phyloP scores from a whole-genome alignment of 768 basidiomycete genomes.

The Candolleomyces eurysporus region DNA sequence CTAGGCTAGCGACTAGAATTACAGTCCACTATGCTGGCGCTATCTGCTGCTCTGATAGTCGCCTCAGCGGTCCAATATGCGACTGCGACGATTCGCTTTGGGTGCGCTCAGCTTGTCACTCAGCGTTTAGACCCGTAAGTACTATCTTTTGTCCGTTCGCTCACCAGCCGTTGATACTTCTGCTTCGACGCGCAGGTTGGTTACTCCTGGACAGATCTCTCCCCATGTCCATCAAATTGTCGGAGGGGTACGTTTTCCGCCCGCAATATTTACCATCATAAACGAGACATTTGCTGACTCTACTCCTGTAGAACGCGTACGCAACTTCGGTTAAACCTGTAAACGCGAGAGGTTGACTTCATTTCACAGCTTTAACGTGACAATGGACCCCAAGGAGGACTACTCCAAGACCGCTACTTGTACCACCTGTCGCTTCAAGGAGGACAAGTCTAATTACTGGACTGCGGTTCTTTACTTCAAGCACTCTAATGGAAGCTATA shows the following conservation, averaged over 20 bases:
- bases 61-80: conserved; percentile 2
- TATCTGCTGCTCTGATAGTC: not conserved
- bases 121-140: conserved; percentile 11
- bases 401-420: conserved; percentile 2
- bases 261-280: no score
- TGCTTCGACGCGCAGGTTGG: not conserved
- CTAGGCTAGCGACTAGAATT: no score
- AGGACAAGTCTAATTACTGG: conserved; percentile 11
- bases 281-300: not conserved
- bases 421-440: conserved; percentile 11
- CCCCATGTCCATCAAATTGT: conserved; percentile 4
- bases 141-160: not conserved
- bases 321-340: not conserved
- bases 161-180: not conserved
- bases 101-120: conserved; percentile 9
- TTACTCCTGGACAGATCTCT: not conserved
- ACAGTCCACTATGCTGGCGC: not conserved
- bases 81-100: conserved; percentile 8
- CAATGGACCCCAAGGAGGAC: conserved; percentile 4
- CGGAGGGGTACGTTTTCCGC: not conserved
- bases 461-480: conserved; percentile 13
- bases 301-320: not conserved
- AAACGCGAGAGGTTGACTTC: not conserved
- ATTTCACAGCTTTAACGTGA: conserved; percentile 1
- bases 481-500: conserved; percentile 4